A percentile compares a stretch with the other conserved stretches of the same genome.
phyloP scores from a whole-genome alignment of 805 yeast genomes.

The Candida lessepsii region DNA sequence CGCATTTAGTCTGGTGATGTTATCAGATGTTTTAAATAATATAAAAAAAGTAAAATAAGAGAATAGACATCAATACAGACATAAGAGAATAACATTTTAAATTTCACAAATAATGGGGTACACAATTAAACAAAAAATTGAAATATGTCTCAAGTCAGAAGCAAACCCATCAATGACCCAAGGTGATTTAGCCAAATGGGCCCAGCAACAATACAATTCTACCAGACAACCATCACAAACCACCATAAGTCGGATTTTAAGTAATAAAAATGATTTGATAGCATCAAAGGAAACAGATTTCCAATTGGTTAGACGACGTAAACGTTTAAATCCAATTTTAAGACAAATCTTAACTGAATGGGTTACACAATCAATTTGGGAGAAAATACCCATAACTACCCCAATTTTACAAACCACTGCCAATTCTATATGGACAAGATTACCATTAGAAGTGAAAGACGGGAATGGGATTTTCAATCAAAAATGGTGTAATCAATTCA shows the following conservation, averaged over 20 bases:
- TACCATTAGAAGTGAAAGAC: conserved; percentile 53
- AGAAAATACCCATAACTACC: conserved; percentile 60
- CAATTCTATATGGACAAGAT: conserved; percentile 58
- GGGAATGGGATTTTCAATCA: conserved; percentile 66
- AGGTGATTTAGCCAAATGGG: conserved; percentile 63
- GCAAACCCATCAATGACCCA: conserved; percentile 70
- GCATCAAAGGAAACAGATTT: conserved; percentile 52
- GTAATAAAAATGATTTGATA: conserved; percentile 53
- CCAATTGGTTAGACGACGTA: conserved; percentile 50
- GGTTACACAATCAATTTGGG: conserved; percentile 69
- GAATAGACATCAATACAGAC: too few relatives aligned
- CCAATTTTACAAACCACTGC: conserved; percentile 66
- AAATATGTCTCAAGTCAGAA: conserved; percentile 65
- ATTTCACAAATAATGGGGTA: conserved; percentile 59
- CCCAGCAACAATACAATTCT: conserved; percentile 51
- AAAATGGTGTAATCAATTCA: conserved; percentile 57
- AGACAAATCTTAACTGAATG: conserved; percentile 65
- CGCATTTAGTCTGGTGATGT: conserved; percentile 12
- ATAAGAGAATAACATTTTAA: too few relatives aligned
- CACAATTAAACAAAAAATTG: conserved; percentile 61
- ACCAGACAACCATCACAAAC: conserved; percentile 63
- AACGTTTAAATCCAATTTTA: conserved; percentile 53
- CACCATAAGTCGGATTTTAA: conserved; percentile 59
- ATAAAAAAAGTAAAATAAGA: too few relatives aligned
- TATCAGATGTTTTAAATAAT: conserved; percentile 2